Percentiles rank a stretch among this genome's conserved stretches.
Evolutionary conservation across 345 rosid species (phyloP).

Genomic region (rapeseed (Brassica napus)): DNA sequence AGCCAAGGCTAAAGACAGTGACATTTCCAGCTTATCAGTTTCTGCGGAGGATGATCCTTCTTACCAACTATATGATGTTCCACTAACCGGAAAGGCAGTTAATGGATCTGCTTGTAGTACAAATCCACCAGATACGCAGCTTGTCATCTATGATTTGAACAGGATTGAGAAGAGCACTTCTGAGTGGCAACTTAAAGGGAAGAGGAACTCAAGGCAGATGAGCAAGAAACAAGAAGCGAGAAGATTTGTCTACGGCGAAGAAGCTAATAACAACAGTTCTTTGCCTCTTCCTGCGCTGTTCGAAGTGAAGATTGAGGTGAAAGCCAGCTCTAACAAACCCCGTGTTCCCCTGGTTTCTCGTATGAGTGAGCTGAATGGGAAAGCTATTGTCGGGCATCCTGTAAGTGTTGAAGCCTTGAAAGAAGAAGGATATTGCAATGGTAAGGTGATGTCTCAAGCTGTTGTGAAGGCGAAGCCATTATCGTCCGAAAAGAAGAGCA

Average conservation of each 20-base stretch:
- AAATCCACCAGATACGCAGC: slow-evolving; percentile 46
- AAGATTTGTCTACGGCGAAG: slow-evolving; percentile 51
- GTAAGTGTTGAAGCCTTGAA: slow-evolving; percentile 54
- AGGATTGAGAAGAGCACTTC: slow-evolving; percentile 69
- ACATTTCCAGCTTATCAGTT: slow-evolving; percentile 47
- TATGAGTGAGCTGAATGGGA: slow-evolving; percentile 75
- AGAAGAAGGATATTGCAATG: slow-evolving; percentile 42
- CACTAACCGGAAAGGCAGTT: slow-evolving; percentile 61
- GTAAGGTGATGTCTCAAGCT: slow-evolving; percentile 25
- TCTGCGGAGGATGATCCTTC: slow-evolving; percentile 55
- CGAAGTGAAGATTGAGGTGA: slow-evolving; percentile 76
- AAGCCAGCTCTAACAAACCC: slow-evolving; percentile 61
- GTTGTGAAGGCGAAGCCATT: slow-evolving; percentile 36
- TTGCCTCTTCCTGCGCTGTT: slow-evolving; percentile 38
- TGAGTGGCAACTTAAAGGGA: slow-evolving; percentile 93
- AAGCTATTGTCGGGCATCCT: slow-evolving; percentile 90
- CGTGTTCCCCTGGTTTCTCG: slow-evolving; percentile 89
- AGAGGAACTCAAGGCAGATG: slow-evolving; percentile 83
- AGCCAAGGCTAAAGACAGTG: slow-evolving; percentile 62
- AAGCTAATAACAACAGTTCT: slow-evolving; percentile 42
- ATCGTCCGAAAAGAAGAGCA: slow-evolving; percentile 38
- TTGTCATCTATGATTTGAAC: slow-evolving; percentile 42
- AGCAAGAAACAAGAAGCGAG: slow-evolving; percentile 60
- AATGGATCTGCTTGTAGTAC: slow-evolving; percentile 52
- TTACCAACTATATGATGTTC: slow-evolving; percentile 72